Percentiles rank a stretch among this genome's conserved stretches.
Conservation (phyloP, 345 rosid genomes). For the Eucalyptus sp. region DNA sequence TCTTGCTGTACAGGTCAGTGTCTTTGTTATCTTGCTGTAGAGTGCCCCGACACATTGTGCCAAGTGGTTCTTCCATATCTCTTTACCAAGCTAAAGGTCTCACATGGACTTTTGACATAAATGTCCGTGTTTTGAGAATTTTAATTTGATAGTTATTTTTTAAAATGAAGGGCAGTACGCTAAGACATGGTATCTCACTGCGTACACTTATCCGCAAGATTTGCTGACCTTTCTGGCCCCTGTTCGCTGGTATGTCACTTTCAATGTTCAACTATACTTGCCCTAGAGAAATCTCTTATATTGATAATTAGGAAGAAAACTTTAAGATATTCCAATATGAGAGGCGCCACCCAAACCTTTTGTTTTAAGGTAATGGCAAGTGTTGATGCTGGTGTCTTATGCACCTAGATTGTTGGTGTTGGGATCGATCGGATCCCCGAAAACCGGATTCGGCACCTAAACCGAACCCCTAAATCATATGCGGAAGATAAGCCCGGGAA, state of each 20-base stretch:
- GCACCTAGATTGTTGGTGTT: constrained; percentile 64
- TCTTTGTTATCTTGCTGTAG: constrained; percentile 30
- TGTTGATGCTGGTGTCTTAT: not conserved
- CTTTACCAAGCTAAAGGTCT: not conserved
- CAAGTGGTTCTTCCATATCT: not conserved
- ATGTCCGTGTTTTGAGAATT: not conserved
- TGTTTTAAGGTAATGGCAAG: not conserved
- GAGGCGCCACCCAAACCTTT: not conserved
- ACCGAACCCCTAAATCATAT: no score
- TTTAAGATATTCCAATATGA: not conserved
- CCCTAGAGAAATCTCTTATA: not conserved
- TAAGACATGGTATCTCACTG: constrained; percentile 90
- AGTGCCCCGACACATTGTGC: not conserved
- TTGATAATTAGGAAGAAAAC: not conserved
- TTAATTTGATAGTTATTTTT: constrained; percentile 20
- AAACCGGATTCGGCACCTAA: no score
- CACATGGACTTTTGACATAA: not conserved
- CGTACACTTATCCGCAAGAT: constrained; percentile 77
- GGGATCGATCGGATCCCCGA: no score
- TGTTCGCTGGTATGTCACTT: constrained; percentile 51
- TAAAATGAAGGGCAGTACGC: constrained; percentile 94
- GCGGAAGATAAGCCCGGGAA: no score
- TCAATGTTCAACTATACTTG: not conserved
- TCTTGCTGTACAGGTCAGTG: no score
- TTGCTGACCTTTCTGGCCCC: constrained; percentile 65